Evolutionary conservation across 257 asterid genomes (phyloP).

Genomic region (Coffea canephora): DNA sequence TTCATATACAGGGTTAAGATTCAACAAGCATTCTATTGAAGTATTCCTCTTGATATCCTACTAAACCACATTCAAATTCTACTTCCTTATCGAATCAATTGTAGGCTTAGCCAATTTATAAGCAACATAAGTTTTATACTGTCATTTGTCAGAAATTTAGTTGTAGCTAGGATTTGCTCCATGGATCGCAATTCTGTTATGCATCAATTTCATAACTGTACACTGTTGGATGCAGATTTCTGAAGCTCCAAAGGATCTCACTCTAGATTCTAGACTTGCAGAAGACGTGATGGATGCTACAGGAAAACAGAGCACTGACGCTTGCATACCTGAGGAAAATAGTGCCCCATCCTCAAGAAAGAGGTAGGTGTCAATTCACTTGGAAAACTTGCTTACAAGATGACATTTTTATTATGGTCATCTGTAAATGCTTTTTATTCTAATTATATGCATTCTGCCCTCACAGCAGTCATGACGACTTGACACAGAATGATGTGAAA

Average conservation of each 20-base stretch:
- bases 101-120: not conserved
- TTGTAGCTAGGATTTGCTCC: not conserved
- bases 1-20: not conserved
- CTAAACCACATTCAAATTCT: not conserved
- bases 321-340: conserved; percentile 5
- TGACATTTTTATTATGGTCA: not conserved
- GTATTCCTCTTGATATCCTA: not conserved
- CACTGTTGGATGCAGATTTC: conserved; percentile 6
- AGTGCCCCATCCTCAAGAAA: conserved; percentile 11
- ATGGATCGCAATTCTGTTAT: not conserved
- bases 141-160: not conserved
- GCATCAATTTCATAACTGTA: not conserved
- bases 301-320: conserved; percentile 15
- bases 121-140: no score
- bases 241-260: conserved; percentile 25
- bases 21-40: not conserved
- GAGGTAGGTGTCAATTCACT: conserved; percentile 20
- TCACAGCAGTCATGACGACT: conserved; percentile 29
- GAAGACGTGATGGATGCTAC: conserved; percentile 18
- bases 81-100: not conserved
- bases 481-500: conserved; percentile 12
- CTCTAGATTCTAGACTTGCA: conserved; percentile 1
- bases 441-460: conserved; percentile 16
- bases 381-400: not conserved
- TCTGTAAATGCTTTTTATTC: not conserved